Evolutionary conservation across 78 protist genomes (phyloP).

Genomic region (Salpingoeca rosetta): DNA sequence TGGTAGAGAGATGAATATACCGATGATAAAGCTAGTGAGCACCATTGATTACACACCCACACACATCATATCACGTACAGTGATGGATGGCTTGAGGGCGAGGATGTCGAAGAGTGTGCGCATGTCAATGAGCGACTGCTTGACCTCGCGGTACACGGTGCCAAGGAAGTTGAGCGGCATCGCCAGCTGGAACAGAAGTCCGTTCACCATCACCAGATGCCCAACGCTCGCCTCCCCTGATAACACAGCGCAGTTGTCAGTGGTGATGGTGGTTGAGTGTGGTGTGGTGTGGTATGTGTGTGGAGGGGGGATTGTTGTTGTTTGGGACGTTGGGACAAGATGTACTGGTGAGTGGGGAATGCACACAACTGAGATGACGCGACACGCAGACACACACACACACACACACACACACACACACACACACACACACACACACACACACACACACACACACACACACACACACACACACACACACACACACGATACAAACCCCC

Average conservation of each 20-base stretch:
- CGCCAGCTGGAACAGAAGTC: constrained; percentile 79
- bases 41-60: too few relatives aligned
- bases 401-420: constrained; percentile 60
- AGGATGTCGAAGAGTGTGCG: constrained; percentile 54
- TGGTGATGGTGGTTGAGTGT: too few relatives aligned
- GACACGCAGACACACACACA: too few relatives aligned
- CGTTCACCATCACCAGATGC: constrained; percentile 70
- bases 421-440: too few relatives aligned
- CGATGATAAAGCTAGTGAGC: too few relatives aligned
- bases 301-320: not conserved
- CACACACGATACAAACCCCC: not conserved
- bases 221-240: constrained; percentile 65
- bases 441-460: too few relatives aligned
- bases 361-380: constrained; percentile 47
- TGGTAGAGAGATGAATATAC: too few relatives aligned
- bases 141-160: constrained; percentile 73
- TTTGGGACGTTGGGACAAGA: not conserved
- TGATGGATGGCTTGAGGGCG: constrained; percentile 28
- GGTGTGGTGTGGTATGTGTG: too few relatives aligned
- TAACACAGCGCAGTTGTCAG: not conserved
- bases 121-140: constrained; percentile 70
- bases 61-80: too few relatives aligned
- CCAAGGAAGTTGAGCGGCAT: constrained; percentile 81
- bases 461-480: too few relatives aligned
- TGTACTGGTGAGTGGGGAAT: constrained; percentile 27